Base-by-base conservation (phyloP, 257 asterid genomes). In the Capsicum baccatum region DNA sequence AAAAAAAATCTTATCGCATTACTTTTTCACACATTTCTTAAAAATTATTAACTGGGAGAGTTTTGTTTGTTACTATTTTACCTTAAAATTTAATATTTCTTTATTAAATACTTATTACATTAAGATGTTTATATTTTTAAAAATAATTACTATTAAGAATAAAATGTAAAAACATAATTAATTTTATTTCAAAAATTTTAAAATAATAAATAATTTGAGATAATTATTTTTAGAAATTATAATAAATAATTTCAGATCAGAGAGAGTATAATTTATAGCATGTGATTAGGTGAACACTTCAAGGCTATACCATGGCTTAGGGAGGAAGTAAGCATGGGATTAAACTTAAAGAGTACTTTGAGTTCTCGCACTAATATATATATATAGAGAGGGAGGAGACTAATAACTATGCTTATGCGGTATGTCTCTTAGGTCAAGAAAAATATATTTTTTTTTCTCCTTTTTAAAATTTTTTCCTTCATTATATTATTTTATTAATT, bases 201-300 rank as follows among this genome's bases (percentile, higher is more conserved):
- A 12, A 26, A 64, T 64, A 5, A 26, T 11, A 33, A 26, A 26
- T 64, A 12, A 33, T 12, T 64, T 64, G 0, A 64, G 0, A 2
- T 1, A 2, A 3, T 6, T 26, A 64, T 62, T 26, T 64, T 2
- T 1, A 33, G 2, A 64, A 12, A 66, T 13, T 0, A 66, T 0
- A 5, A 66, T 0, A 66, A 12, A 66, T 66, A 66, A 66, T 66
- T 13, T 14, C 2, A 66, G 4, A 12, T 4, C 0, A 3, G 6
- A 9, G 4, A 2, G 0, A 0, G 1, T 1, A 33, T 33, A 33
- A 2, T 50, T 14, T 33, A 76, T 54, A 54, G 48, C 81, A 52
- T 76, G 64, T 76, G 81, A 3, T 39, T 2, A 52, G 63, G 81
- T 52, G 63, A 76, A 52, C 63, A 52, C 19, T 74, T 76, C 21